Conservation (phyloP, 116 monocot species). For the Papilionanthe hybrid region DNA sequence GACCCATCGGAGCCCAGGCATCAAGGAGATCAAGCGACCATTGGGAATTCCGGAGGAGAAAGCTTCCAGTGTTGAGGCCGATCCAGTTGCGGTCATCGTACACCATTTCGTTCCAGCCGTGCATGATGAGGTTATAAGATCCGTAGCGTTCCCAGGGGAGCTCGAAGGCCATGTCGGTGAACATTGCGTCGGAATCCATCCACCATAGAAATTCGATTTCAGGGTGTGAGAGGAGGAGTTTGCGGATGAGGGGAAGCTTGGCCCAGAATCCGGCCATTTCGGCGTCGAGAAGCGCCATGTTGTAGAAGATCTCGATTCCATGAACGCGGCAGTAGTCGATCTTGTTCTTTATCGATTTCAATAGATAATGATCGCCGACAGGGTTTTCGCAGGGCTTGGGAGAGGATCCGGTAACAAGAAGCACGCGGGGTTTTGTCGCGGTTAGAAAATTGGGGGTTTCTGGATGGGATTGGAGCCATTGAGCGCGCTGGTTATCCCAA, state of each 20-base stretch:
- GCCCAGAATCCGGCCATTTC: slow-evolving; percentile 57
- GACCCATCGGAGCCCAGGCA: slow-evolving; percentile 66
- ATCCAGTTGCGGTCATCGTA: slow-evolving; percentile 53
- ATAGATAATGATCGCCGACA: slow-evolving; percentile 55
- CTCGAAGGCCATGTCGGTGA: slow-evolving; percentile 67
- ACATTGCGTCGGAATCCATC: slow-evolving; percentile 58
- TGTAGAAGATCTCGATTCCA: slow-evolving; percentile 49
- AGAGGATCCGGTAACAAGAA: slow-evolving; percentile 56
- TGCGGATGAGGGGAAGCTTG: slow-evolving; percentile 42
- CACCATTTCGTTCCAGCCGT: slow-evolving; percentile 46
- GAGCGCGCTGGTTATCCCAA: slow-evolving; percentile 40
- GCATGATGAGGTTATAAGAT: slow-evolving; percentile 41
- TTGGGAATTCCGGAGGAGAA: slow-evolving; percentile 54
- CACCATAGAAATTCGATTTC: slow-evolving; percentile 68
- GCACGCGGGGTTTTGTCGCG: slow-evolving; percentile 25
- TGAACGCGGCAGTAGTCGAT: slow-evolving; percentile 61
- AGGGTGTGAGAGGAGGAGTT: slow-evolving; percentile 53
- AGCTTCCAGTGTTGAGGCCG: slow-evolving; percentile 52
- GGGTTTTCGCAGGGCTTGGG: slow-evolving; percentile 56
- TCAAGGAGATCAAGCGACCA: slow-evolving; percentile 61
- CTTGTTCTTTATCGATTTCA: slow-evolving; percentile 59
- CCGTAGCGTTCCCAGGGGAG: slow-evolving; percentile 38
- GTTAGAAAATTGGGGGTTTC: slow-evolving; percentile 22
- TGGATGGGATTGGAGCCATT: slow-evolving; percentile 32
- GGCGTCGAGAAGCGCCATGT: slow-evolving; percentile 45